A percentile compares a stretch with the other conserved stretches of the same genome.
Conservation (phyloP, 192 early-diverging fungal species). For the Backusella morwellensis region DNA sequence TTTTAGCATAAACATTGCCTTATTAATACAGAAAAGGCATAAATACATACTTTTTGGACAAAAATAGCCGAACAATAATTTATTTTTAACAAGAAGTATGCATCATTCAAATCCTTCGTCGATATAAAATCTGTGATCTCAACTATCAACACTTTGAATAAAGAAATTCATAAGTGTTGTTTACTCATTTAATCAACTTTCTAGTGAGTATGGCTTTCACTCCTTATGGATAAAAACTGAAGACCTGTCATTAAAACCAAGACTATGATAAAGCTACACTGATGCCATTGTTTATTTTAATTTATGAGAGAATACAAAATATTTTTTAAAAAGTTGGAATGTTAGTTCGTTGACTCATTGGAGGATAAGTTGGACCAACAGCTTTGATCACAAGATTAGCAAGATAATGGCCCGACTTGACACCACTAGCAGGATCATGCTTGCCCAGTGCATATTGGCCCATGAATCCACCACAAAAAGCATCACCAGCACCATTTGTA, state of each 20-base stretch:
- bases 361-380: conserved; percentile 72
- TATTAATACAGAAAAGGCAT: neutral
- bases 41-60: neutral
- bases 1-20: neutral
- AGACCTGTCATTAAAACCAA: too few species aligned
- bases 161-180: too few species aligned
- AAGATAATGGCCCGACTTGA: conserved; percentile 89
- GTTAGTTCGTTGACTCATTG: conserved; percentile 11
- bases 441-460: conserved; percentile 76
- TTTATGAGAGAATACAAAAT: neutral
- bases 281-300: too few species aligned
- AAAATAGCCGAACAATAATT: neutral
- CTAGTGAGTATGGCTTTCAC: too few species aligned
- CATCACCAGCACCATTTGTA: conserved; percentile 98
- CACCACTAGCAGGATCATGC: conserved; percentile 54
- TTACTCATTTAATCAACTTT: too few species aligned
- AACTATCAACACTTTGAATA: too few species aligned
- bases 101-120: too few species aligned
- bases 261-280: too few species aligned
- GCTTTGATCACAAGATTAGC: conserved; percentile 84
- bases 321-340: conserved; percentile 32
- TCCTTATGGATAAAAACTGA: too few species aligned
- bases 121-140: too few species aligned
- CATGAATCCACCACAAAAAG: conserved; percentile 93
- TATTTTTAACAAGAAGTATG: neutral